Evolutionary conservation across 2,329 filamentous ascomycete genomes (phyloP), one percentile per base, ranked within the genome.

Genomic region (Nannizziopsis barbatae): DNA sequence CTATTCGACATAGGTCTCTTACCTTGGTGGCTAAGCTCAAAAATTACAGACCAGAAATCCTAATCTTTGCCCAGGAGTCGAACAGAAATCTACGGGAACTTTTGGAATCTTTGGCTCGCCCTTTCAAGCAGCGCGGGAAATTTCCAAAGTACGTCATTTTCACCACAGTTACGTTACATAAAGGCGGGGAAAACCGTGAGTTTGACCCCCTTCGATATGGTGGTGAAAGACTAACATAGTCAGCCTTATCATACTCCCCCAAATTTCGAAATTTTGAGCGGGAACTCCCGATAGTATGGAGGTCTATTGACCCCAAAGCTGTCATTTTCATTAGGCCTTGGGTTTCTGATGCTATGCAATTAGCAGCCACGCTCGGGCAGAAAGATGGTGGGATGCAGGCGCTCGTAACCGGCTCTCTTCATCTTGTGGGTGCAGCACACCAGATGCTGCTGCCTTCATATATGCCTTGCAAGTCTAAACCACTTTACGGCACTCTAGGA

Each of bases 361-460:
- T 47, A 11, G 56, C 50, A 11, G 51, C 32, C 37, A 31, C 18
- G 9, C 49, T 54, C 2, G 53, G 45, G 11, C 33, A 41, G 7
- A 27, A 43, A 14, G 14, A 42, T 1, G 38, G 27, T 20, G 54
- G 47, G 14, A 41, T 52, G 42, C 48, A 55, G 20, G 47, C 39
- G 10, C 40, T 80, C 20, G 69, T 81, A 42, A 82, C 79, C 2
- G 79, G 80, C 2, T 82, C 79, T 59, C 63, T 83, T 53, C 78
- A 82, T 60, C 67, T 83, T 1, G 75, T 82, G 0, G 79, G 79
- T 0, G 75, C 22, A 27, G 22, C 22, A 27, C 22, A 27, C 22
- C 22, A 27, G 73, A 27, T 27, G 22, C 22, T 27, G 22, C 7
- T 27, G 22, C 22, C 22, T 27, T 27, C 22, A 27, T 27, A 27